Percentiles rank a stretch among this genome's conserved stretches.
These are phyloP conservation scores for Trichophyton equinum DNA, from an alignment of 2,329 filamentous ascomycete species.

Conservation along the genomic window DNA sequence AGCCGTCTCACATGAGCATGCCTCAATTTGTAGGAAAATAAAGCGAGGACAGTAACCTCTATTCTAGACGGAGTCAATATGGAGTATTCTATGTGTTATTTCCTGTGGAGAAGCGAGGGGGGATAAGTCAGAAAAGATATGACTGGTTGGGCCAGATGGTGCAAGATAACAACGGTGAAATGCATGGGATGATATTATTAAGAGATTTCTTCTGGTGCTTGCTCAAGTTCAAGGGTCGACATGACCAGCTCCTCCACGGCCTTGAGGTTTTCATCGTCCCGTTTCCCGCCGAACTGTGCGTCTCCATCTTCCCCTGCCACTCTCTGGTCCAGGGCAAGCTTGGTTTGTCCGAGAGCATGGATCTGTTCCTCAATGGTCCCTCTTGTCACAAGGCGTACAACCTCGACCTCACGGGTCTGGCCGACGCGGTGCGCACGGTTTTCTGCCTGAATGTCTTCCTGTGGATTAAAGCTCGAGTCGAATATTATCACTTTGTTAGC, in stretches of 20 bases:
- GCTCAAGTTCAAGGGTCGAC: slow-evolving; percentile 15
- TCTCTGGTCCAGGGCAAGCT: slow-evolving; percentile 73
- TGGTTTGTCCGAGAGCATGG: slow-evolving; percentile 78
- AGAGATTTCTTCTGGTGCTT: background rate
- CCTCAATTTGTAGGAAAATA: no score
- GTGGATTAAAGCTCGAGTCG: slow-evolving; percentile 92
- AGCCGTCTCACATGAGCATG: no score
- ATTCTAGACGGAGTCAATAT: no score
- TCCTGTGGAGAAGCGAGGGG: no score
- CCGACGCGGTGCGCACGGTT: slow-evolving; percentile 93
- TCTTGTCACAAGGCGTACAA: slow-evolving; percentile 68
- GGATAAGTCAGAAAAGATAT: no score
- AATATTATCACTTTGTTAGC: slow-evolving; percentile 98
- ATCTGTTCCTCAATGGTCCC: slow-evolving; percentile 89
- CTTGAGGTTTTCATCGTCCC: slow-evolving; percentile 36
- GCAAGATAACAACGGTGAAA: background rate
- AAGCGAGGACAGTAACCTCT: no score
- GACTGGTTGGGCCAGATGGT: no score
- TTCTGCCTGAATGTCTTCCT: slow-evolving; percentile 96
- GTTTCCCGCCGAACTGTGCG: slow-evolving; percentile 36
- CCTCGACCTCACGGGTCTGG: slow-evolving; percentile 79
- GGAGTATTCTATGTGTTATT: no score
- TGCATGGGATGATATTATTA: background rate
- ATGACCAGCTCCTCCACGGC: slow-evolving; percentile 39
- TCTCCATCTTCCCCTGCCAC: slow-evolving; percentile 49